These are phyloP conservation scores for Mucor saturninus DNA, from an alignment of 371 early-diverging fungal species.

Conservation along the genomic window DNA sequence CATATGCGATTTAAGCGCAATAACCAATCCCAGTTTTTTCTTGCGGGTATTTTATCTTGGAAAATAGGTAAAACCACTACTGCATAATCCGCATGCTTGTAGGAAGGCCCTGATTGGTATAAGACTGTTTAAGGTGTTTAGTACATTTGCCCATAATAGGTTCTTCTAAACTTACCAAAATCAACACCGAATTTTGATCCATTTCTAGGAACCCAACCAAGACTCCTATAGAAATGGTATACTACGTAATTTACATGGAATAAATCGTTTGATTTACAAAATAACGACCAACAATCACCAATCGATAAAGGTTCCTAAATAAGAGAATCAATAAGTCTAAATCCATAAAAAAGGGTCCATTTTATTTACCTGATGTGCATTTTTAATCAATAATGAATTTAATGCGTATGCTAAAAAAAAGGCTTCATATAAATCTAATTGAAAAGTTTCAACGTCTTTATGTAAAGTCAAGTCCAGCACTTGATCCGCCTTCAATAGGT, in stretches of 20 bases:
- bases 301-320: constrained; percentile 22
- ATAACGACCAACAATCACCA: constrained; percentile 44
- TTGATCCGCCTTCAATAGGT: constrained; percentile 13
- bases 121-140: constrained; percentile 35
- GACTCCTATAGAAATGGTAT: constrained; percentile 81
- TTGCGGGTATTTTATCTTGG: constrained; percentile 10
- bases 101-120: constrained; percentile 34
- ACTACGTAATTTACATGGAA: constrained; percentile 73
- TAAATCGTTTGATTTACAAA: constrained; percentile 22
- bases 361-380: constrained; percentile 33
- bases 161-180: constrained; percentile 56
- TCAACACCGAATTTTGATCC: constrained; percentile 88
- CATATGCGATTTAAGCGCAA: constrained; percentile 64
- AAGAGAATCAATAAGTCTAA: background rate
- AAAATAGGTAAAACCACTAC: constrained; percentile 34
- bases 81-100: constrained; percentile 42
- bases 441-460: constrained; percentile 58
- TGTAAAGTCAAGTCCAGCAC: constrained; percentile 8
- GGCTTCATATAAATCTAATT: constrained; percentile 69
- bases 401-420: constrained; percentile 68
- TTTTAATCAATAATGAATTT: constrained; percentile 51
- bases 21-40: constrained; percentile 60
- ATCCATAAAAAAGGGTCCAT: constrained; percentile 1
- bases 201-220: constrained; percentile 83
- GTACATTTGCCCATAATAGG: background rate